Evolutionary conservation across 129 eudicot species (phyloP).

Genomic region (Sambucus nigra): DNA sequence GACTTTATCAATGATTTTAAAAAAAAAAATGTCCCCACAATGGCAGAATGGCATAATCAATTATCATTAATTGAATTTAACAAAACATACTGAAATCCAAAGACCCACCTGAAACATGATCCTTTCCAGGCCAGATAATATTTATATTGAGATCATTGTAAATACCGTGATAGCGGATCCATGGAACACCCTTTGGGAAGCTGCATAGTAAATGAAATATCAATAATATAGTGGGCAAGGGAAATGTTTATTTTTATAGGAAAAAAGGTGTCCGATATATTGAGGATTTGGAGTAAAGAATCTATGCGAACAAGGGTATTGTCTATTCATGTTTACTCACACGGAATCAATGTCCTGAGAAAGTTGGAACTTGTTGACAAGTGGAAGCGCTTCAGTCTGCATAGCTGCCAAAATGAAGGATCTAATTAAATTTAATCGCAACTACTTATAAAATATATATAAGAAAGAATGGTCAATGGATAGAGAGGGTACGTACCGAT

Average conservation of each 20-base stretch:
- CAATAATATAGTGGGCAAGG: not conserved
- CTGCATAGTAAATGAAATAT: slow-evolving; percentile 17
- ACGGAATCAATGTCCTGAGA: slow-evolving; percentile 26
- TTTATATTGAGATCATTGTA: slow-evolving; percentile 32
- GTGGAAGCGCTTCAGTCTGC: slow-evolving; percentile 53
- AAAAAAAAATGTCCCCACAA: not conserved
- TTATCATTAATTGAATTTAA: not conserved
- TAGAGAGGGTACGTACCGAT: slow-evolving; percentile 23
- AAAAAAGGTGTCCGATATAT: too few relatives aligned
- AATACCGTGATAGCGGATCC: slow-evolving; percentile 37
- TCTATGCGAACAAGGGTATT: too few relatives aligned
- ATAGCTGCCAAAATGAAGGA: slow-evolving; percentile 27
- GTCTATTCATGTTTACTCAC: too few relatives aligned
- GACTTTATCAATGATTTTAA: not conserved
- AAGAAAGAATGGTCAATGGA: not conserved
- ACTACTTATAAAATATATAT: not conserved
- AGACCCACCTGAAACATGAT: slow-evolving; percentile 27
- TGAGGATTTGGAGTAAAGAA: too few relatives aligned
- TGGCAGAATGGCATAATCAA: not conserved
- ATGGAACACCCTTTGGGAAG: slow-evolving; percentile 37
- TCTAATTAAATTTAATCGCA: not conserved
- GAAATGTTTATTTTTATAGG: too few relatives aligned
- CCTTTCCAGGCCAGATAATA: slow-evolving; percentile 47
- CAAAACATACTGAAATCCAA: not conserved
- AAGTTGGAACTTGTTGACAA: slow-evolving; percentile 38